Evolutionary conservation across 495 filamentous ascomycete genomes (phyloP).

Genomic region (Podospora pseudoanserina): DNA sequence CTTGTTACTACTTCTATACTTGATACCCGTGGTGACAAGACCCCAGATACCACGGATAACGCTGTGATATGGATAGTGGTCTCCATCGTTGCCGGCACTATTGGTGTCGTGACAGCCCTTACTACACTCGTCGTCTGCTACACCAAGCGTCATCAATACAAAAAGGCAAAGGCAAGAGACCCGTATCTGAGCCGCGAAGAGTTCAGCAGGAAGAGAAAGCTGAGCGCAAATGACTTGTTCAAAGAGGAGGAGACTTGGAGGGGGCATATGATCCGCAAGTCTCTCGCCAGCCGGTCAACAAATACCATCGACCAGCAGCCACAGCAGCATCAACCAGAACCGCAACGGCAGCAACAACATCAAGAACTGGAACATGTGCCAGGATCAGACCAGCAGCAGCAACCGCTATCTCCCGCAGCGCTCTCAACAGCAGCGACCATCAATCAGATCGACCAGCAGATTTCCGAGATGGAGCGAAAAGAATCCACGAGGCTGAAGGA

Average conservation of each 20-base stretch:
- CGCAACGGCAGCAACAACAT: background rate
- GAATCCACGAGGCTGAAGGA: constrained; percentile 24
- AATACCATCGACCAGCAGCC: constrained; percentile 14
- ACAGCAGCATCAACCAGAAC: background rate
- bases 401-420: background rate
- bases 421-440: constrained; percentile 9
- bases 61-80: constrained; percentile 32
- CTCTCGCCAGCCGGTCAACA: constrained; percentile 39
- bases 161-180: constrained; percentile 17
- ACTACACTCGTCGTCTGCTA: constrained; percentile 23
- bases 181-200: constrained; percentile 22
- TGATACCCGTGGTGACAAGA: background rate
- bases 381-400: background rate
- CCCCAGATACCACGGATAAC: constrained; percentile 5
- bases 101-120: constrained; percentile 28
- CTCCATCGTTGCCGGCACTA: constrained; percentile 27
- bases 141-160: constrained; percentile 25
- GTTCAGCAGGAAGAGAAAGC: constrained; percentile 24
- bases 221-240: constrained; percentile 25
- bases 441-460: constrained; percentile 13
- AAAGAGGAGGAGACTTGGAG: constrained; percentile 40
- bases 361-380: too few relatives aligned
- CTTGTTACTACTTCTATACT: background rate
- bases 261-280: constrained; percentile 46
- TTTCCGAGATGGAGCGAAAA: constrained; percentile 19